Conservation (phyloP, 345 rosid species). For the Ceriops decandra region DNA sequence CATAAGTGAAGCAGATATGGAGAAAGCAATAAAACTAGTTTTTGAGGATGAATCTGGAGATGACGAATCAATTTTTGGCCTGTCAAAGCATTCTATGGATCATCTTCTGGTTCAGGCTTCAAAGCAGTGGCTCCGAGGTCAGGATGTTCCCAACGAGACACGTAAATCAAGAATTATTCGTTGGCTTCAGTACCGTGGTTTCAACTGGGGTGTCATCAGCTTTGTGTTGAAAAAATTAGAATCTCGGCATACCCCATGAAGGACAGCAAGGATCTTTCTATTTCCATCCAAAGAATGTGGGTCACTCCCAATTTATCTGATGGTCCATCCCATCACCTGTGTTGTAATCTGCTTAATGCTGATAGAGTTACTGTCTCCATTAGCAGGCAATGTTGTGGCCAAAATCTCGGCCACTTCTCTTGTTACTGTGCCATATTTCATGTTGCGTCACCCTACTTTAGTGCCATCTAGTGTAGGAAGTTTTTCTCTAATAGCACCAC, state of each 20-base stretch:
- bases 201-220: conserved; percentile 63
- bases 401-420: conserved; percentile 16
- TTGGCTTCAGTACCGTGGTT: conserved; percentile 93
- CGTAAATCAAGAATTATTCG: conserved; percentile 71
- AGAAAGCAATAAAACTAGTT: conserved; percentile 64
- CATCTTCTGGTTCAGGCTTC: conserved; percentile 62
- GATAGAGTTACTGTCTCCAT: conserved; percentile 17
- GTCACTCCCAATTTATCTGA: conserved; percentile 5
- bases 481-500: conserved; percentile 2
- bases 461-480: conserved; percentile 18
- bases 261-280: conserved; percentile 10
- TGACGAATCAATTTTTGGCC: conserved; percentile 41
- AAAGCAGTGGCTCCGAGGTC: conserved; percentile 67
- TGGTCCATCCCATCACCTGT: conserved; percentile 12
- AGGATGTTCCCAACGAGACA: conserved; percentile 52
- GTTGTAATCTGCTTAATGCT: conserved; percentile 8
- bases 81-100: conserved; percentile 62
- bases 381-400: conserved; percentile 18
- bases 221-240: conserved; percentile 60
- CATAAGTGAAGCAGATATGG: conserved; percentile 45
- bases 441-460: conserved; percentile 14
- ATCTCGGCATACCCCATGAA: conserved; percentile 34
- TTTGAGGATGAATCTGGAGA: conserved; percentile 52
- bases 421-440: conserved; percentile 16
- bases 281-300: not conserved